phyloP scores from a whole-genome alignment of 148 eudicot genomes.

The Rhododendron henanense region DNA sequence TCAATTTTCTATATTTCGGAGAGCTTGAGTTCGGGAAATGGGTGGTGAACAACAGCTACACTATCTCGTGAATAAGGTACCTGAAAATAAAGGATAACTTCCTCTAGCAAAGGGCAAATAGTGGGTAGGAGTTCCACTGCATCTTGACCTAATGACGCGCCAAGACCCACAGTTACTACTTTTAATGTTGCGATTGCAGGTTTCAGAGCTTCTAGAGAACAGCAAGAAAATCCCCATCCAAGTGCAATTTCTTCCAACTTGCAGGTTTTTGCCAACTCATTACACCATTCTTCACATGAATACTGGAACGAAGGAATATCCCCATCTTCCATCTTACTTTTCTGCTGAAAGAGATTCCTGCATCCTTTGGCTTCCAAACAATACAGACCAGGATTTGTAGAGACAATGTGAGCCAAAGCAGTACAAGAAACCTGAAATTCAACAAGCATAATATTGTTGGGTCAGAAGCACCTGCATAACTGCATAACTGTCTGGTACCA shows the following conservation, averaged over 20 bases:
- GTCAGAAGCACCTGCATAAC: conserved; percentile 13
- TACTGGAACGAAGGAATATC: conserved; percentile 9
- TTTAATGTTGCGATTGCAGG: conserved; percentile 51
- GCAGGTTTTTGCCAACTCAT: conserved; percentile 45
- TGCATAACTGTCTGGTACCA: neutral
- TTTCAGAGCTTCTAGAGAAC: conserved; percentile 40
- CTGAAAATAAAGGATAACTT: conserved; percentile 74
- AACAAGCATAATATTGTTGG: conserved; percentile 6
- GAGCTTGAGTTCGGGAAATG: neutral
- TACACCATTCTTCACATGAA: conserved; percentile 35
- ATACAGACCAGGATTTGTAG: conserved; percentile 52
- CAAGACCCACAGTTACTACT: conserved; percentile 66
- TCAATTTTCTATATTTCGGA: neutral
- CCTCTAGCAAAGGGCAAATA: conserved; percentile 61
- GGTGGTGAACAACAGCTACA: neutral
- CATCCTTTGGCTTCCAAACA: conserved; percentile 65
- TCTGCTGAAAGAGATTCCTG: conserved; percentile 32
- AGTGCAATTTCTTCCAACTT: conserved; percentile 58
- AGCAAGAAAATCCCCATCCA: conserved; percentile 87
- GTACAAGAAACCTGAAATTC: conserved; percentile 59
- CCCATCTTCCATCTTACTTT: conserved; percentile 16
- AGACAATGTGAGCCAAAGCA: conserved; percentile 47
- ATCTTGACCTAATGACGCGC: conserved; percentile 68
- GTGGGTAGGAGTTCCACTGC: conserved; percentile 51
- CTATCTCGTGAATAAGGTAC: conserved; percentile 26